Conservation (phyloP, 148 eudicot species). For the Nyssa sinensis region DNA sequence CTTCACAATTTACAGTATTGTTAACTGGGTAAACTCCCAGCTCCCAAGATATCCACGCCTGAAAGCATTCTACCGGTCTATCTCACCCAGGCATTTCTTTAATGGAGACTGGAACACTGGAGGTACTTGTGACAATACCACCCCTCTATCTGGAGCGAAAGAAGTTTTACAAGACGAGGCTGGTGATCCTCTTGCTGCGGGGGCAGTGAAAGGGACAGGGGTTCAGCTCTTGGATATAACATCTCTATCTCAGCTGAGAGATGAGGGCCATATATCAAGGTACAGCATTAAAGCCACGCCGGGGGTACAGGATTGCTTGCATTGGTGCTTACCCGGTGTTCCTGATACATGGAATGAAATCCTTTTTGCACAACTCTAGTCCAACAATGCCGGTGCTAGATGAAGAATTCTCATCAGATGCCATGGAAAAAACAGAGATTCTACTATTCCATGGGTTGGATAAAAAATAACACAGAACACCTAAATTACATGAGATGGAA, state of each 20-base stretch:
- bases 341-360: too few species aligned
- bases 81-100: slow-evolving; percentile 80
- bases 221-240: slow-evolving; percentile 65
- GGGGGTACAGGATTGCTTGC: slow-evolving; percentile 72
- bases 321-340: slow-evolving; percentile 83
- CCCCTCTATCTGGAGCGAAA: too few species aligned
- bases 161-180: too few species aligned
- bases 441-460: too few species aligned
- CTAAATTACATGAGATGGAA: too few species aligned
- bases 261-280: slow-evolving; percentile 69
- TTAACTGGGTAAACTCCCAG: slow-evolving; percentile 63
- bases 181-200: slow-evolving; percentile 41
- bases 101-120: slow-evolving; percentile 88
- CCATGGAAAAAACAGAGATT: too few species aligned
- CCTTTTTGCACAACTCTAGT: slow-evolving; percentile 49
- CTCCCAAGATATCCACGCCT: slow-evolving; percentile 54
- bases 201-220: slow-evolving; percentile 54
- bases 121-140: slow-evolving; percentile 70
- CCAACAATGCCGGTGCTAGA: neutral
- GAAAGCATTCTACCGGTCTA: slow-evolving; percentile 61
- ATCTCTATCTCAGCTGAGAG: slow-evolving; percentile 67
- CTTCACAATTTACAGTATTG: slow-evolving; percentile 49
- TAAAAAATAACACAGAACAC: too few species aligned
- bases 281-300: slow-evolving; percentile 60
- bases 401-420: too few species aligned